These are phyloP conservation scores for Hsuehochloa calcarea DNA, from an alignment of 176 grass and related monocot genomes.

Conservation along the genomic window DNA sequence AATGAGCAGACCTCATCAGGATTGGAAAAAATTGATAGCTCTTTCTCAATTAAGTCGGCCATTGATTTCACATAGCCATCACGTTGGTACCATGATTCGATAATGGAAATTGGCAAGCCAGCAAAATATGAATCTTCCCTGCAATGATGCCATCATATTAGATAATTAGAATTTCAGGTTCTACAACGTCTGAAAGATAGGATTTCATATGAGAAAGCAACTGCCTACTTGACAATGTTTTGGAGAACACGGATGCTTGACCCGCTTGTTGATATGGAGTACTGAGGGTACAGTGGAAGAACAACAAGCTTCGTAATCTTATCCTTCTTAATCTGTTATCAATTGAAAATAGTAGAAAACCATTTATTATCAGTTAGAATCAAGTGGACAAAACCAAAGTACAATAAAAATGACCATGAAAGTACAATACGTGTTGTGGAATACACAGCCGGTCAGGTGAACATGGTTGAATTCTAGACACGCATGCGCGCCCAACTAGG, in stretches of 20 bases:
- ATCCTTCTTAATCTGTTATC: slow-evolving; percentile 88
- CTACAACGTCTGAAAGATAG: neutral
- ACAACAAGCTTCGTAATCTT: slow-evolving; percentile 86
- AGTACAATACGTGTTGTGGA: neutral
- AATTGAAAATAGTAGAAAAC: slow-evolving; percentile 24
- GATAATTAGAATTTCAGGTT: neutral
- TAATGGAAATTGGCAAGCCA: slow-evolving; percentile 83
- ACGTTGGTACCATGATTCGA: slow-evolving; percentile 93
- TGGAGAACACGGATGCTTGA: slow-evolving; percentile 92
- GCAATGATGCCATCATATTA: neutral
- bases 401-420: neutral
- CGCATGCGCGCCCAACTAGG: too few species aligned
- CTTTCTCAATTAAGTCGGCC: slow-evolving; percentile 83
- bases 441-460: neutral
- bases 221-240: slow-evolving; percentile 61
- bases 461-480: too few species aligned
- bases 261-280: slow-evolving; percentile 96
- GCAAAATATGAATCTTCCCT: slow-evolving; percentile 93
- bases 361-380: slow-evolving; percentile 23
- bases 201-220: neutral
- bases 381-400: neutral
- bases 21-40: slow-evolving; percentile 57
- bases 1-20: slow-evolving; percentile 67
- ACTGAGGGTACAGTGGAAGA: slow-evolving; percentile 96
- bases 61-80: slow-evolving; percentile 96